These are phyloP conservation scores for Talaromyces sp. DNA, from an alignment of 2,329 filamentous ascomycete genomes.

Conservation along the genomic window DNA sequence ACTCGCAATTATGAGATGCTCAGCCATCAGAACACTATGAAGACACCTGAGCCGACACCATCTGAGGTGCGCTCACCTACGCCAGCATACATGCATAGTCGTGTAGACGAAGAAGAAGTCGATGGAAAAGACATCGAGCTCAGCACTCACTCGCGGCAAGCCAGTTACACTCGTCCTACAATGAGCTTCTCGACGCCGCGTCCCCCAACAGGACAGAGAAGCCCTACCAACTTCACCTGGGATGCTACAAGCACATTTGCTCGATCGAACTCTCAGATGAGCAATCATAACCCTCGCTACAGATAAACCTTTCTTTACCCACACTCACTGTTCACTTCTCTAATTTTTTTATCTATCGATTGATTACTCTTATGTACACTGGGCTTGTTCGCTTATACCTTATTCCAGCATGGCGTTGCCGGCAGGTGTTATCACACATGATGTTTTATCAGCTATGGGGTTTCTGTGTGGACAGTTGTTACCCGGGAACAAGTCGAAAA, in stretches of 20 bases:
- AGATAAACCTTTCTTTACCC: neutral
- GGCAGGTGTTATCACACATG: slow-evolving; percentile 12
- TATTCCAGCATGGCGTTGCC: slow-evolving; percentile 18
- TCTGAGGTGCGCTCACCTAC: slow-evolving; percentile 26
- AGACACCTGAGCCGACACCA: slow-evolving; percentile 32
- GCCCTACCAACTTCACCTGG: slow-evolving; percentile 6
- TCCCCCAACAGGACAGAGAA: slow-evolving; percentile 11
- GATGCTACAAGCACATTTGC: slow-evolving; percentile 18
- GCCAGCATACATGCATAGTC: slow-evolving; percentile 3
- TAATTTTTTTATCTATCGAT: neutral
- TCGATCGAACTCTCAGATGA: slow-evolving; percentile 17
- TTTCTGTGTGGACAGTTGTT: neutral
- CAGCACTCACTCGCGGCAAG: slow-evolving; percentile 6
- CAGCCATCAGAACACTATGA: slow-evolving; percentile 24
- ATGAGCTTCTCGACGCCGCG: slow-evolving; percentile 18
- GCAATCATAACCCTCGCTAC: slow-evolving; percentile 9
- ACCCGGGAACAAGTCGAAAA: slow-evolving; percentile 6
- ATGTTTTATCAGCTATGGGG: neutral
- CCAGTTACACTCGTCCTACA: slow-evolving; percentile 7
- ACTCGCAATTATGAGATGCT: slow-evolving; percentile 79
- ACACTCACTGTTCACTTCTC: neutral
- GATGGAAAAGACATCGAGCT: slow-evolving; percentile 6
- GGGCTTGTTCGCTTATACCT: slow-evolving; percentile 7
- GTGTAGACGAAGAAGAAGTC: neutral
- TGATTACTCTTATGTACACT: neutral